Evolutionary conservation across 129 eudicot species (phyloP).

Genomic region (carrot (Daucus carota)): DNA sequence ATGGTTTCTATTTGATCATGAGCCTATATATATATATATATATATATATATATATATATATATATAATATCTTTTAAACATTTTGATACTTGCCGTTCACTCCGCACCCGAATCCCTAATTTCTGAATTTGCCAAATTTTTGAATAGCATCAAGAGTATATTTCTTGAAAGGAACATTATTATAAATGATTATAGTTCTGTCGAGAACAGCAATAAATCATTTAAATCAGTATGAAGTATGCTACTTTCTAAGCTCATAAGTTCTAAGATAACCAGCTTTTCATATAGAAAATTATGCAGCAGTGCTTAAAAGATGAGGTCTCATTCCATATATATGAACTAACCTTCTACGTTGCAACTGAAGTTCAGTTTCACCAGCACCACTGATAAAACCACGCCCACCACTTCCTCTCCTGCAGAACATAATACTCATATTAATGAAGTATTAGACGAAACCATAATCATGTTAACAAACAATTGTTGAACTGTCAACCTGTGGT

Average conservation of each 20-base stretch:
- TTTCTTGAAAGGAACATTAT: not conserved
- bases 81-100: too few species aligned
- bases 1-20: too few species aligned
- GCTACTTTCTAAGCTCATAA: not conserved
- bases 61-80: too few species aligned
- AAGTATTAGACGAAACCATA: not conserved
- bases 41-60: too few species aligned
- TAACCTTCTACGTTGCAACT: slow-evolving; percentile 96
- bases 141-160: too few species aligned
- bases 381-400: slow-evolving; percentile 95
- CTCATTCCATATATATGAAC: slow-evolving; percentile 4
- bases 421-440: slow-evolving; percentile 8
- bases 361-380: slow-evolving; percentile 98
- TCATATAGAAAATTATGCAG: not conserved
- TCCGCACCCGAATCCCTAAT: too few species aligned
- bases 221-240: not conserved
- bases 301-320: not conserved
- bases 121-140: too few species aligned
- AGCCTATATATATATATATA: too few species aligned
- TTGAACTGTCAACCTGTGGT: too few species aligned
- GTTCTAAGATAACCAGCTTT: not conserved
- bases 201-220: not conserved
- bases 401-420: slow-evolving; percentile 93
- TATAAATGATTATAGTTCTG: not conserved
- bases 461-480: not conserved